A percentile compares a stretch with the other conserved stretches of the same genome.
Evolutionary conservation across 352 stramenopile species (phyloP).

Genomic region (Pythium chondricola): DNA sequence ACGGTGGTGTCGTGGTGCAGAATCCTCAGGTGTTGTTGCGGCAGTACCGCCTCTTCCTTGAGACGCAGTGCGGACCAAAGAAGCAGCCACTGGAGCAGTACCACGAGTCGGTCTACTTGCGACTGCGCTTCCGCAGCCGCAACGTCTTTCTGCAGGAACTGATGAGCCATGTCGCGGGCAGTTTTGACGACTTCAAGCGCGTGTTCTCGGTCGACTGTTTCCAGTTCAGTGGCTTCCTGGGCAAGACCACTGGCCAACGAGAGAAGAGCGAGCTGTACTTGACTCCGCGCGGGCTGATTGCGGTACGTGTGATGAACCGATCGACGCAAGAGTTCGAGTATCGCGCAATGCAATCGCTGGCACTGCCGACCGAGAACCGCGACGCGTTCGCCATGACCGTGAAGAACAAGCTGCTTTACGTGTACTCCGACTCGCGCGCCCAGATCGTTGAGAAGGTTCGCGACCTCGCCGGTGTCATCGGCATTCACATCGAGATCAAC

Average conservation of each 20-base stretch:
- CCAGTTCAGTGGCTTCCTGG: slow-evolving; percentile 72
- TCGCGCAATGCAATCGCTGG: slow-evolving; percentile 47
- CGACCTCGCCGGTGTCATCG: slow-evolving; percentile 55
- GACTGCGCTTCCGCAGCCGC: slow-evolving; percentile 67
- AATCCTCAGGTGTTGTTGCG: slow-evolving; percentile 67
- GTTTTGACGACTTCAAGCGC: slow-evolving; percentile 73
- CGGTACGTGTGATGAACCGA: slow-evolving; percentile 52
- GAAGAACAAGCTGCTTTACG: slow-evolving; percentile 61
- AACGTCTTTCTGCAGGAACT: slow-evolving; percentile 80
- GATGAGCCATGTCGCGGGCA: slow-evolving; percentile 71
- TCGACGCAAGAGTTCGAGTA: slow-evolving; percentile 78
- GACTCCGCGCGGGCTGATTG: slow-evolving; percentile 59
- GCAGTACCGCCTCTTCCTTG: slow-evolving; percentile 73
- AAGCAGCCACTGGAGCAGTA: slow-evolving; percentile 60
- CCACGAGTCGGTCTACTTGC: slow-evolving; percentile 53
- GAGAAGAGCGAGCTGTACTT: slow-evolving; percentile 73
- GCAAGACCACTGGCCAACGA: slow-evolving; percentile 55
- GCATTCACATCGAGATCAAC: slow-evolving; percentile 37
- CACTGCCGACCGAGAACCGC: slow-evolving; percentile 30
- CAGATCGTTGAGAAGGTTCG: slow-evolving; percentile 62
- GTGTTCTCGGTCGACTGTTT: slow-evolving; percentile 61
- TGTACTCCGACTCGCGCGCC: slow-evolving; percentile 59
- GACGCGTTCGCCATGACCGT: slow-evolving; percentile 57
- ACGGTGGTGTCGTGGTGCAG: slow-evolving; percentile 26
- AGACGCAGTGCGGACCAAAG: slow-evolving; percentile 44